A percentile compares a stretch with the other conserved stretches of the same genome.
Evolutionary conservation across 2,329 filamentous ascomycete species (phyloP).

Genomic region (Colletotrichum sp.): DNA sequence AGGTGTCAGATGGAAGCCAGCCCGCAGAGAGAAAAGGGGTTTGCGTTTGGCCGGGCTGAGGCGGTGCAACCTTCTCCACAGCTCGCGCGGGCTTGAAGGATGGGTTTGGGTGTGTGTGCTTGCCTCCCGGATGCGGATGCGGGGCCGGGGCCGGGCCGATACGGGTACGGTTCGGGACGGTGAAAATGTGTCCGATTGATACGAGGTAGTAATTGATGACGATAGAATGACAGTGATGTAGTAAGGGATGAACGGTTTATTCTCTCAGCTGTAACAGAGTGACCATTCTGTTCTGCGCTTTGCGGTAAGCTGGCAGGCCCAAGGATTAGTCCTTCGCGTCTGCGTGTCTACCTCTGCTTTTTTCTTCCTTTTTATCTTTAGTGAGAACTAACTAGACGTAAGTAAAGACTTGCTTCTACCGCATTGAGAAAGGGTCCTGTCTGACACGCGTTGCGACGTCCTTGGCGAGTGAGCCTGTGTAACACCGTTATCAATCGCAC

Average conservation of each 20-base stretch:
- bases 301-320: too few species aligned
- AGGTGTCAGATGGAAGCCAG: not conserved
- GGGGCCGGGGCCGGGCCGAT: not conserved
- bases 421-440: not conserved
- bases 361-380: not conserved
- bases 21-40: not conserved
- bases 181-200: not conserved
- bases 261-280: too few species aligned
- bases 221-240: not conserved
- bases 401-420: not conserved
- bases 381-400: not conserved
- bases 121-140: not conserved
- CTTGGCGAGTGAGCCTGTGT: not conserved
- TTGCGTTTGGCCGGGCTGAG: not conserved
- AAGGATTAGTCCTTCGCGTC: not conserved
- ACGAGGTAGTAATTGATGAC: not conserved
- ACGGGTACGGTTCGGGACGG: not conserved
- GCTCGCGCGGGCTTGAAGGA: not conserved
- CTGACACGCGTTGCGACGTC: not conserved
- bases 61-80: not conserved
- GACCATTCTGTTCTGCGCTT: too few species aligned
- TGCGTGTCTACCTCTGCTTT: not conserved
- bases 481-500: not conserved
- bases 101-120: not conserved
- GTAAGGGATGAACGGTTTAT: not conserved